Evolutionary conservation across 2,329 filamentous ascomycete species (phyloP).

Genomic region (Colletotrichum sp.): DNA sequence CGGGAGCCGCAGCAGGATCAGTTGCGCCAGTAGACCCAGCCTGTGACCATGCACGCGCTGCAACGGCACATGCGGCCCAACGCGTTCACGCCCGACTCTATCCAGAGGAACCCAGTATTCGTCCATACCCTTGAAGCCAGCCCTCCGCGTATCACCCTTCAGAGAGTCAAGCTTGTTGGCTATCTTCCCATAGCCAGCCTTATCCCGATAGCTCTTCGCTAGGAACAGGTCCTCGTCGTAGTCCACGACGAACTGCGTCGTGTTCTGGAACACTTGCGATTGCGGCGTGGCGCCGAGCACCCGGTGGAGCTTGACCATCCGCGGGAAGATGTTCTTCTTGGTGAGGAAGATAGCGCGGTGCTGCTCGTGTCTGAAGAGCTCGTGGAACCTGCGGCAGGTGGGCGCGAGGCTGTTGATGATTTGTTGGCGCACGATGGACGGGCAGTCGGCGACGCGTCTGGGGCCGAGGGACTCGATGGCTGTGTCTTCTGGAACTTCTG

Average conservation of each 20-base stretch:
- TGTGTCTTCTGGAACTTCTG: background rate
- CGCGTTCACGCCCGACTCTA: rapidly evolving
- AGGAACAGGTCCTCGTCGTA: background rate
- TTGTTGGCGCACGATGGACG: background rate
- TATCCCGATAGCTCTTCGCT: background rate
- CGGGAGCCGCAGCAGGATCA: background rate
- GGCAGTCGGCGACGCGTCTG: background rate
- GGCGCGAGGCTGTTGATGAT: background rate
- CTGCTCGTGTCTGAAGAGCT: background rate
- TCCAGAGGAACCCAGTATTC: background rate
- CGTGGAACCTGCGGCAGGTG: background rate
- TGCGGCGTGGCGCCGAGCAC: background rate
- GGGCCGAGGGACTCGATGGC: background rate
- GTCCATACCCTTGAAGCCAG: background rate
- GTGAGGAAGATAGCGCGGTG: background rate
- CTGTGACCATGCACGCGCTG: background rate
- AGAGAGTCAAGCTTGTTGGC: background rate
- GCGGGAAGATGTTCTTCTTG: background rate
- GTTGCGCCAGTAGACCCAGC: background rate
- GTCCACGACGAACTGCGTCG: background rate
- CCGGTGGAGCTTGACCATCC: background rate
- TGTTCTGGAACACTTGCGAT: background rate
- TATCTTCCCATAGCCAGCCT: background rate
- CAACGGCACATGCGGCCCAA: background rate
- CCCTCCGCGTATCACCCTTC: rapidly evolving